Evolutionary conservation across 2,329 filamentous ascomycete species (phyloP).

Genomic region (Scleromitrula shiraiana): DNA sequence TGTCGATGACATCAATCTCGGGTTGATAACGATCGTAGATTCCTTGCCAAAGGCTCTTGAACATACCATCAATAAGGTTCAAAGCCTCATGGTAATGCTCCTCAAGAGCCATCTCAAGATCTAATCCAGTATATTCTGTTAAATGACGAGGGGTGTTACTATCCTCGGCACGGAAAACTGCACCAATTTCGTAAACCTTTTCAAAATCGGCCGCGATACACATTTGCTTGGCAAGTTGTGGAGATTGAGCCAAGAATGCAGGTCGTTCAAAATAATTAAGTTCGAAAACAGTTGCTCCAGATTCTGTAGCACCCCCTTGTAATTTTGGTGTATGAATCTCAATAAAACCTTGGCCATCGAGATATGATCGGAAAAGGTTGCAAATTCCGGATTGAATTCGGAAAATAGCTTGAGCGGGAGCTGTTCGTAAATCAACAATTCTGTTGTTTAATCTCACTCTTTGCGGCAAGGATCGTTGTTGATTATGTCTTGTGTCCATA

Average conservation of each 20-base stretch:
- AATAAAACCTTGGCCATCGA: conserved; percentile 72
- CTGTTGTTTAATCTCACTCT: conserved; percentile 66
- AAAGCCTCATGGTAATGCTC: conserved; percentile 87
- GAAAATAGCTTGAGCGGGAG: conserved; percentile 80
- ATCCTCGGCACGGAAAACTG: conserved; percentile 90
- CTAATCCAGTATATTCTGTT: conserved; percentile 89
- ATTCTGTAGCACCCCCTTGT: conserved; percentile 84
- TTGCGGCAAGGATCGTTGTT: conserved; percentile 23
- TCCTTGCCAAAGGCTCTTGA: conserved; percentile 71
- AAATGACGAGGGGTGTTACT: conserved; percentile 91
- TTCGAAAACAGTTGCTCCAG: conserved; percentile 83
- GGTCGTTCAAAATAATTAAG: conserved; percentile 84
- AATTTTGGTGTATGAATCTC: conserved; percentile 93
- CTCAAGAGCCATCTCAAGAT: conserved; percentile 87
- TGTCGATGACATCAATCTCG: conserved; percentile 72
- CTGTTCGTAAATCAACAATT: conserved; percentile 78
- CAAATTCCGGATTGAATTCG: conserved; percentile 75
- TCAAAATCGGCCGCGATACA: conserved; percentile 82
- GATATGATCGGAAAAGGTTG: conserved; percentile 67
- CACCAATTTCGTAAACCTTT: conserved; percentile 80
- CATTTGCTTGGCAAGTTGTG: conserved; percentile 91
- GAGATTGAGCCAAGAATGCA: conserved; percentile 85
- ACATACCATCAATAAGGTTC: conserved; percentile 65
- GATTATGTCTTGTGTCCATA: conserved; percentile 18
- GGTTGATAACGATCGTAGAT: conserved; percentile 60